Conservation (phyloP, 768 basidiomycete species). For the Dioszegia crocea region DNA sequence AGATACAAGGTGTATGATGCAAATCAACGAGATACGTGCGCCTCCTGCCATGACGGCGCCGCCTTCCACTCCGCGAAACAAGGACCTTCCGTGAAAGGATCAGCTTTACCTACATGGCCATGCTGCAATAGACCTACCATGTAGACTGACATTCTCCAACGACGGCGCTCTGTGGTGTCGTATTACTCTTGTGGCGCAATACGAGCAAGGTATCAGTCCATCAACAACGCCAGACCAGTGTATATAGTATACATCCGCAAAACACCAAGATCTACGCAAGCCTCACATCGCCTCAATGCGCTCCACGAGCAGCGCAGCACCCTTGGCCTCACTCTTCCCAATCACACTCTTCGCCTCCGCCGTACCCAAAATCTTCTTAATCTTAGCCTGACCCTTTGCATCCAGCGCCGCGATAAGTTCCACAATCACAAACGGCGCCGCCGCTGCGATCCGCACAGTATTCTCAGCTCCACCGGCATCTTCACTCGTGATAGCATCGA, state of each 20-base stretch:
- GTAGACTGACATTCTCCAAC: no score
- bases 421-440: slow-evolving; percentile 42
- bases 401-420: slow-evolving; percentile 42
- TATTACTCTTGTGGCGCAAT: no score
- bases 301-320: slow-evolving; percentile 66
- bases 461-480: slow-evolving; percentile 44
- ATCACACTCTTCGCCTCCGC: slow-evolving; percentile 50
- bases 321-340: slow-evolving; percentile 61
- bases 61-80: no score
- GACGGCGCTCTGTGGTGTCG: no score
- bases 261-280: not conserved
- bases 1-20: no score
- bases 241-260: not conserved
- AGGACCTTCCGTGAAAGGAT: no score
- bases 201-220: no score
- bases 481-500: slow-evolving; percentile 28
- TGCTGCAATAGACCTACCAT: no score
- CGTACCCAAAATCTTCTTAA: slow-evolving; percentile 36
- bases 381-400: slow-evolving; percentile 43
- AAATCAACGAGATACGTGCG: no score
- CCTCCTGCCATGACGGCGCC: no score
- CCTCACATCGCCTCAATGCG: slow-evolving; percentile 52
- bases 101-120: no score
- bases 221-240: no score
- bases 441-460: slow-evolving; percentile 33